Percentiles rank a stretch among this genome's conserved stretches.
Conservation (phyloP, 164 flowering plant genomes). For the Nymphaea thermarum region DNA sequence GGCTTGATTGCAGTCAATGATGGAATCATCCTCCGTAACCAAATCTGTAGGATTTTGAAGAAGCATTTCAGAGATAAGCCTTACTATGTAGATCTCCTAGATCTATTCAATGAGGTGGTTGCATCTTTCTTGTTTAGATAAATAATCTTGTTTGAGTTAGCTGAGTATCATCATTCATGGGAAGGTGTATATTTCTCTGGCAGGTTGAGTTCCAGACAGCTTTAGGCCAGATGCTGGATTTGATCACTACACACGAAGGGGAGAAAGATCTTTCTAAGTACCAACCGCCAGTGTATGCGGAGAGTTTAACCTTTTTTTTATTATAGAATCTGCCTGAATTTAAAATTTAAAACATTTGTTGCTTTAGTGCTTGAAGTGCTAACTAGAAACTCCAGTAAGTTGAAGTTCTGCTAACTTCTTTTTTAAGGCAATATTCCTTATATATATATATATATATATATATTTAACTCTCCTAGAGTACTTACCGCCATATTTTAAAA, state of each 20-base stretch:
- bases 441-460: too few relatives aligned
- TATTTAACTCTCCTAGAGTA: too few relatives aligned
- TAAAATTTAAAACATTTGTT: too few relatives aligned
- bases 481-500: too few relatives aligned
- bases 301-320: not conserved
- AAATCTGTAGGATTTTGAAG: slow-evolving; percentile 68
- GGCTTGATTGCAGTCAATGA: slow-evolving; percentile 87
- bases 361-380: not conserved
- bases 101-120: slow-evolving; percentile 86
- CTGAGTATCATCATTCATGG: too few relatives aligned
- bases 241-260: slow-evolving; percentile 87
- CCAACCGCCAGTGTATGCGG: slow-evolving; percentile 60
- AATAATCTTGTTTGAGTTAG: not conserved
- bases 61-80: slow-evolving; percentile 71
- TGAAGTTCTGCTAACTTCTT: too few relatives aligned
- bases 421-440: too few relatives aligned
- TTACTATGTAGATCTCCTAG: slow-evolving; percentile 82
- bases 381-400: not conserved
- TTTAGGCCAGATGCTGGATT: slow-evolving; percentile 93
- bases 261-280: slow-evolving; percentile 82
- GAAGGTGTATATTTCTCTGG: not conserved
- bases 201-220: slow-evolving; percentile 97
- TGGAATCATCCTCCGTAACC: slow-evolving; percentile 81
- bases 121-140: not conserved
- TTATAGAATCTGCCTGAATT: not conserved